A percentile compares a stretch with the other conserved stretches of the same genome.
phyloP scores from a whole-genome alignment of 441 rosid species.

The Brassica hybrid region DNA sequence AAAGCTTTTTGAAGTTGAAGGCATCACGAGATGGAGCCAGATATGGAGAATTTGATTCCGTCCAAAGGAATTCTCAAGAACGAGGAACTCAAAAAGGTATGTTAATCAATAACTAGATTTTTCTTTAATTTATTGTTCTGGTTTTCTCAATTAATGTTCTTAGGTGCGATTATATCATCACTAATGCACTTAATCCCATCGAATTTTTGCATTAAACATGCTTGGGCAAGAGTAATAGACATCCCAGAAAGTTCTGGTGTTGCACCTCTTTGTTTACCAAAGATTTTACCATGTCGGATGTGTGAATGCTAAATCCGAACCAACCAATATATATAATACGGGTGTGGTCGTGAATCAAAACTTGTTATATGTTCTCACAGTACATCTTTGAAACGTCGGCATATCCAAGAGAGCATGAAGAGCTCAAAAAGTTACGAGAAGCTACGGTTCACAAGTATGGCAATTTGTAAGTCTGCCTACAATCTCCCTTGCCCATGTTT shows the following conservation, averaged over 20 bases:
- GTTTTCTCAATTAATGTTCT: background rate
- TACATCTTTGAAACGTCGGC: conserved; percentile 58
- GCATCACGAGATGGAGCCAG: background rate
- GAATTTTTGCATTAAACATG: background rate
- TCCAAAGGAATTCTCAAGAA: conserved; percentile 43
- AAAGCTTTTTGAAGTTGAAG: conserved; percentile 27
- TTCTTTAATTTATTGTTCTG: background rate
- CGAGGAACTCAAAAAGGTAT: conserved; percentile 40
- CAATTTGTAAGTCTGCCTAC: conserved; percentile 42
- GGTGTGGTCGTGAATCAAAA: background rate
- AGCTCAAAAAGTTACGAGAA: conserved; percentile 54
- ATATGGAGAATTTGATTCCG: conserved; percentile 26
- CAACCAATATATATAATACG: background rate
- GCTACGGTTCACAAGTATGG: conserved; percentile 50
- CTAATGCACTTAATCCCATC: background rate
- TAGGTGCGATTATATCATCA: background rate
- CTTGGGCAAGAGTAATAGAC: background rate
- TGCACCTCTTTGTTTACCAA: background rate
- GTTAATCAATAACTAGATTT: background rate
- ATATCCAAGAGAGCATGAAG: conserved; percentile 64
- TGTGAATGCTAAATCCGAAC: background rate
- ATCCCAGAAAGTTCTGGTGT: background rate
- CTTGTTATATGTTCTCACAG: conserved; percentile 36
- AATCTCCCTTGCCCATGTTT: background rate
- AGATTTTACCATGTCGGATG: background rate